These are phyloP conservation scores for Hydnum rufescens DNA, from an alignment of 768 basidiomycete species.

Conservation along the genomic window DNA sequence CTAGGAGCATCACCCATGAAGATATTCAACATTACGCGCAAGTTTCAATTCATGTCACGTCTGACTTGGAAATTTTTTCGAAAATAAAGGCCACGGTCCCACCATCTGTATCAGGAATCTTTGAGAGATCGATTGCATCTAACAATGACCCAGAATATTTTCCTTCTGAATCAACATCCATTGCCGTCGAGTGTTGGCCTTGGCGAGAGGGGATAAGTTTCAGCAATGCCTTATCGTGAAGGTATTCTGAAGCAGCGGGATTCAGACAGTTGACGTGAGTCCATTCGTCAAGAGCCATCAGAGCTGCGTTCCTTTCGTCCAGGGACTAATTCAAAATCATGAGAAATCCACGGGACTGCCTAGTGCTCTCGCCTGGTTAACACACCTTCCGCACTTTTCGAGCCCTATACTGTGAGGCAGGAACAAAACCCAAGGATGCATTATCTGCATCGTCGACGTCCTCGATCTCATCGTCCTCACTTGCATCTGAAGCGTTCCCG, in stretches of 20 bases:
- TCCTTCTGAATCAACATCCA: conserved; percentile 5
- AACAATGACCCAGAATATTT: background rate
- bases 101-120: conserved; percentile 23
- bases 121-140: conserved; percentile 9
- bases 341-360: background rate
- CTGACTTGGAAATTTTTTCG: conserved; percentile 20
- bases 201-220: conserved; percentile 18
- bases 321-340: conserved; percentile 26
- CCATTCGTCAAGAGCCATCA: conserved; percentile 60
- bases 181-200: conserved; percentile 10
- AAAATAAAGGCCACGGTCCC: conserved; percentile 64
- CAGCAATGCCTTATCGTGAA: conserved; percentile 49
- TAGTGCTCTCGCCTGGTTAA: background rate
- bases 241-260: conserved; percentile 23
- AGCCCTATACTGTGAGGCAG: background rate
- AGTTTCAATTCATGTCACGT: too few relatives aligned
- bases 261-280: conserved; percentile 61
- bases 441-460: background rate
- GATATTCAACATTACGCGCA: too few relatives aligned
- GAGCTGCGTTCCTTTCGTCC: conserved; percentile 42
- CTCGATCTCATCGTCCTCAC: background rate
- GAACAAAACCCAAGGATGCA: background rate
- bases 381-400: background rate
- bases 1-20: too few relatives aligned
- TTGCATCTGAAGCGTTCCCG: background rate